Percentiles rank a stretch among this genome's conserved stretches.
Evolutionary conservation across 305 asterid genomes (phyloP).

Genomic region (Coffea humblotiana): DNA sequence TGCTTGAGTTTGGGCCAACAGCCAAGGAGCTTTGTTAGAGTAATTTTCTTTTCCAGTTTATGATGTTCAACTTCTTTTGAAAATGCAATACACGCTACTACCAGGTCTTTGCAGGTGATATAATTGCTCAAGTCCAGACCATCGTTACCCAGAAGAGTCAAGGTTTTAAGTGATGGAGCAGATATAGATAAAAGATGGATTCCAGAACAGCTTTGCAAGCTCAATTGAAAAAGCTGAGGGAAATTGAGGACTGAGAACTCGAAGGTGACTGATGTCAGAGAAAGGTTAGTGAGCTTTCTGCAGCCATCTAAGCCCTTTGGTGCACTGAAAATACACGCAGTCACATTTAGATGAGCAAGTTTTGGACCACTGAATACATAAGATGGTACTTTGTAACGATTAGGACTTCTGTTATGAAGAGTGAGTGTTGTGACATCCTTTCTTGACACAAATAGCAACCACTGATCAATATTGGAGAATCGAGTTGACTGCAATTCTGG

Average conservation of each 20-base stretch:
- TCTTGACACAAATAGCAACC: not conserved
- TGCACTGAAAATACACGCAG: slow-evolving; percentile 24
- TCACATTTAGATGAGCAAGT: slow-evolving; percentile 40
- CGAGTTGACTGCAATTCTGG: too few relatives aligned
- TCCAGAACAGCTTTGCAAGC: not conserved
- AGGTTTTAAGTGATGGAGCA: not conserved
- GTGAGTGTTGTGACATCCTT: slow-evolving; percentile 39
- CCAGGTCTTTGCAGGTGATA: too few relatives aligned
- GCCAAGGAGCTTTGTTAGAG: not conserved
- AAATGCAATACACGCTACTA: too few relatives aligned
- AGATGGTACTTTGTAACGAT: slow-evolving; percentile 42
- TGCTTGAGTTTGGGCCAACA: not conserved
- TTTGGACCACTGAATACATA: slow-evolving; percentile 34
- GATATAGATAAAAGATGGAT: not conserved
- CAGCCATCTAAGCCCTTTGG: too few relatives aligned
- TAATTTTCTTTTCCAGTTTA: not conserved
- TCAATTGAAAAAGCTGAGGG: not conserved
- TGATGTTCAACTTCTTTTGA: too few relatives aligned
- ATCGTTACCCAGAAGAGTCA: not conserved
- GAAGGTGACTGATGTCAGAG: not conserved
- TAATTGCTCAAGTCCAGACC: not conserved
- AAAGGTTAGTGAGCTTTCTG: slow-evolving; percentile 2
- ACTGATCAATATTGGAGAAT: not conserved
- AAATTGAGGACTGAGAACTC: not conserved
- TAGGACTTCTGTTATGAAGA: slow-evolving; percentile 39